phyloP scores from a whole-genome alignment of 768 basidiomycete genomes.

The Leccinum boreale region DNA sequence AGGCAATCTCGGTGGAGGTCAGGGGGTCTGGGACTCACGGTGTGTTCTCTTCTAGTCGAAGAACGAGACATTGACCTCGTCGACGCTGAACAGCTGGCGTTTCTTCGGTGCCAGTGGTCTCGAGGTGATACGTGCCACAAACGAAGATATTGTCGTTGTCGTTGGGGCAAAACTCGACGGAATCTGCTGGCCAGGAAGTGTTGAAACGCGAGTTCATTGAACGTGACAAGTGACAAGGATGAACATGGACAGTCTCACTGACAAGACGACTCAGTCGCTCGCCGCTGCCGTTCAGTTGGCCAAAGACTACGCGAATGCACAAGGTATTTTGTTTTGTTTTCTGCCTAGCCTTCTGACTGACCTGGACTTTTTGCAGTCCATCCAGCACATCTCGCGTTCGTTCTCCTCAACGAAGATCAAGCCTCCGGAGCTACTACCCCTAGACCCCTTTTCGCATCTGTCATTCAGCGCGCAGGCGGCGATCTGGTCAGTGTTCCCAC shows the following conservation, averaged over 20 bases:
- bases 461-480: slow-evolving; percentile 80
- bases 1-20: background rate
- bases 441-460: slow-evolving; percentile 69
- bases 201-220: slow-evolving; percentile 36
- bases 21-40: slow-evolving; percentile 34
- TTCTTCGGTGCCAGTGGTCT: slow-evolving; percentile 25
- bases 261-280: slow-evolving; percentile 72
- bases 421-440: slow-evolving; percentile 32
- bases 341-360: background rate
- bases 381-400: slow-evolving; percentile 81
- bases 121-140: slow-evolving; percentile 90
- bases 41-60: slow-evolving; percentile 38
- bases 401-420: slow-evolving; percentile 68
- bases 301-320: slow-evolving; percentile 78
- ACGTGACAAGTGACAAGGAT: slow-evolving; percentile 22
- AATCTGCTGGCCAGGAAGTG: slow-evolving; percentile 84
- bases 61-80: slow-evolving; percentile 73
- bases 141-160: slow-evolving; percentile 59
- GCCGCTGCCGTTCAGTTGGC: slow-evolving; percentile 74
- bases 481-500: slow-evolving; percentile 56
- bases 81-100: slow-evolving; percentile 37
- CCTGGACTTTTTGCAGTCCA: slow-evolving; percentile 46
- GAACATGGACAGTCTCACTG: slow-evolving; percentile 74
- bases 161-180: slow-evolving; percentile 87
- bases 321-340: slow-evolving; percentile 43